phyloP scores from a whole-genome alignment of 2,329 filamentous ascomycete genomes.

The Cercospora citrullina region DNA sequence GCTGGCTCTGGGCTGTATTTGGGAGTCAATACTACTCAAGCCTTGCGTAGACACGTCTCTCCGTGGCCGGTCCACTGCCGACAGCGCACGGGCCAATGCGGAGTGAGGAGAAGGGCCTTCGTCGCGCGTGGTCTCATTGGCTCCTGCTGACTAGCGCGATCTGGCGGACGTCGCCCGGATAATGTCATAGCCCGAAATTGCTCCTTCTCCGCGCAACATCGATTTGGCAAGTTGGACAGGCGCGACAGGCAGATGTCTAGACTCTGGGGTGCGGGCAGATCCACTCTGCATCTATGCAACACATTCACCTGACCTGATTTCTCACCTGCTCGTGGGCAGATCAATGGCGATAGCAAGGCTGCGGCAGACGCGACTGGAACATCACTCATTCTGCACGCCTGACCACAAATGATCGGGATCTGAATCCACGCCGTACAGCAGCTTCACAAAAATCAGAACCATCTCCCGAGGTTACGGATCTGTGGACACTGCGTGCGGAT shows the following conservation, averaged over 20 bases:
- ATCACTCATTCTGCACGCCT: not conserved
- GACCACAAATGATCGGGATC: not conserved
- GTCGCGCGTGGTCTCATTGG: not conserved
- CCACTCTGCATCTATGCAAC: not conserved
- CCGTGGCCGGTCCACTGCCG: not conserved
- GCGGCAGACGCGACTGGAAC: not conserved
- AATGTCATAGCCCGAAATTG: conserved; percentile 2
- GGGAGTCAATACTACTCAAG: not conserved
- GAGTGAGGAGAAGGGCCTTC: not conserved
- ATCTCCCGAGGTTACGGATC: not conserved
- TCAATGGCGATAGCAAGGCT: not conserved
- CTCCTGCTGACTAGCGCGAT: not conserved
- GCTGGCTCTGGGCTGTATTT: not conserved
- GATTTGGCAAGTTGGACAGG: not conserved
- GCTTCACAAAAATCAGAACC: not conserved
- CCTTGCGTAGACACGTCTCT: not conserved
- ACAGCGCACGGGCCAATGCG: not conserved
- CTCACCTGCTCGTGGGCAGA: conserved; percentile 4
- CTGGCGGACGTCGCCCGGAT: not conserved
- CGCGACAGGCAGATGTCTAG: conserved; percentile 1
- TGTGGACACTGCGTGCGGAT: not conserved
- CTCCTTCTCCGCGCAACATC: not conserved
- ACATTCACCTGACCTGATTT: conserved; percentile 13
- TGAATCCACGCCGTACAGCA: not conserved
- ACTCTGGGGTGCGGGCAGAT: not conserved